These are phyloP conservation scores for Trypanosoma scelopori DNA, from an alignment of 208 protist species.

Conservation along the genomic window DNA sequence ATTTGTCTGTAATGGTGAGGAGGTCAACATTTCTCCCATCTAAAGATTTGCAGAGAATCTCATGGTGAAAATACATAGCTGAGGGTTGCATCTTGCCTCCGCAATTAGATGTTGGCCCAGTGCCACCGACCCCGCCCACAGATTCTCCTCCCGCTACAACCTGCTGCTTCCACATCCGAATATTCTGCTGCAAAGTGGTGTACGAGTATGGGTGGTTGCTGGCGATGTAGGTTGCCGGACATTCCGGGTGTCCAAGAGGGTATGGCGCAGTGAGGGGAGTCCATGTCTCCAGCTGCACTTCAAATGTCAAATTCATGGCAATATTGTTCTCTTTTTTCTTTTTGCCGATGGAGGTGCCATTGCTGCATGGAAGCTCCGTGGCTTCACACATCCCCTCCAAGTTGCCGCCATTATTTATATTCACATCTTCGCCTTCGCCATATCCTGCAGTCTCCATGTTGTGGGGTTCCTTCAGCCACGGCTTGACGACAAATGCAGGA, in stretches of 20 bases:
- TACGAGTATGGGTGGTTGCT: constrained; percentile 93
- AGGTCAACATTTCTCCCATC: constrained; percentile 84
- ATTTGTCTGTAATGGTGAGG: constrained; percentile 83
- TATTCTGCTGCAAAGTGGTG: constrained; percentile 59
- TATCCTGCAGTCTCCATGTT: constrained; percentile 26
- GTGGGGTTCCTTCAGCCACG: constrained; percentile 13
- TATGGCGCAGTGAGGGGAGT: constrained; percentile 39
- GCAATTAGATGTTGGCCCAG: no score
- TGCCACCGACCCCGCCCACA: no score
- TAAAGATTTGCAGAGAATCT: constrained; percentile 82
- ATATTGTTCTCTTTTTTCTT: constrained; percentile 55
- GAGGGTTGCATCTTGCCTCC: not conserved
- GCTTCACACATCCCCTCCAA: constrained; percentile 22
- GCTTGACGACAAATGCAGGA: constrained; percentile 63
- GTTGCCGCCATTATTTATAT: constrained; percentile 12
- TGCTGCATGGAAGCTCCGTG: constrained; percentile 25
- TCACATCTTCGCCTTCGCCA: constrained; percentile 16
- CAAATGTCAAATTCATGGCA: constrained; percentile 85
- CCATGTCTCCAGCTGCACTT: constrained; percentile 69
- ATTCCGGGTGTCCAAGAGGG: constrained; percentile 51
- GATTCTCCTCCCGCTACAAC: constrained; percentile 11
- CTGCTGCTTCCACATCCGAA: constrained; percentile 54
- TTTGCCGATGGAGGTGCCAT: constrained; percentile 12
- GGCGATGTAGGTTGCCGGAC: constrained; percentile 81
- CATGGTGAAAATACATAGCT: constrained; percentile 81